Conservation (phyloP, 2,329 filamentous ascomycete species). For the Fusarium sp. region DNA sequence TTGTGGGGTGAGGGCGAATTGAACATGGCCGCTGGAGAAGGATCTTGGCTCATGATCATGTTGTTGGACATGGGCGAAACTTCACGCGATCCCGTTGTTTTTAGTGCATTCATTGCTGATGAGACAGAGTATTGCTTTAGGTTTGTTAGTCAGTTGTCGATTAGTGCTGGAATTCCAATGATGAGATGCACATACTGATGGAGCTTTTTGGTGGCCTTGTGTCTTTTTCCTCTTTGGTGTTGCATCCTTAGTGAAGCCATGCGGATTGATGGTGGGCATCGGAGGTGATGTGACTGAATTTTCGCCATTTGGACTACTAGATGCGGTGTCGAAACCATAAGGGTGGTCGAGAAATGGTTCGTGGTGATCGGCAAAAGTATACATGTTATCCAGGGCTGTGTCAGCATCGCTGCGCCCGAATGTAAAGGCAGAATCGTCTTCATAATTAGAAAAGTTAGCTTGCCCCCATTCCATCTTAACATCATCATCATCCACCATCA, state of each 20-base stretch:
- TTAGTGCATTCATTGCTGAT: conserved; percentile 63
- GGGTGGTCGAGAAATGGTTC: conserved; percentile 62
- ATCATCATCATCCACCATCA: conserved; percentile 58
- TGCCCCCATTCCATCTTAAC: conserved; percentile 60
- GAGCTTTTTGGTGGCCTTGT: conserved; percentile 47
- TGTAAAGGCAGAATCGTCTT: conserved; percentile 56
- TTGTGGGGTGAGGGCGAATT: conserved; percentile 61
- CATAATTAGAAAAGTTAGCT: conserved; percentile 51
- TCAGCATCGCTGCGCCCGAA: conserved; percentile 49
- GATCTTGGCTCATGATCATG: conserved; percentile 64
- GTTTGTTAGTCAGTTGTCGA: conserved; percentile 38
- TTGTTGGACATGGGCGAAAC: conserved; percentile 66
- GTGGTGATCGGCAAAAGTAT: conserved; percentile 51
- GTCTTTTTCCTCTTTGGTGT: conserved; percentile 44
- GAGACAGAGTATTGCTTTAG: conserved; percentile 64
- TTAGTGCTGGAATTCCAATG: neutral
- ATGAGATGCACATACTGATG: conserved; percentile 55
- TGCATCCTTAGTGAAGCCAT: conserved; percentile 48
- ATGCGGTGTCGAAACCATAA: conserved; percentile 70
- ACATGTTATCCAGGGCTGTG: conserved; percentile 47
- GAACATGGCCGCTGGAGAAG: conserved; percentile 63
- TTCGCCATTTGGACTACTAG: conserved; percentile 63
- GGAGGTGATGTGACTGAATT: conserved; percentile 57
- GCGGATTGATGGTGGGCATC: conserved; percentile 57
- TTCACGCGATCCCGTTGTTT: conserved; percentile 63